Conservation (phyloP, 345 rosid genomes). For the Hypericum perforatum region DNA sequence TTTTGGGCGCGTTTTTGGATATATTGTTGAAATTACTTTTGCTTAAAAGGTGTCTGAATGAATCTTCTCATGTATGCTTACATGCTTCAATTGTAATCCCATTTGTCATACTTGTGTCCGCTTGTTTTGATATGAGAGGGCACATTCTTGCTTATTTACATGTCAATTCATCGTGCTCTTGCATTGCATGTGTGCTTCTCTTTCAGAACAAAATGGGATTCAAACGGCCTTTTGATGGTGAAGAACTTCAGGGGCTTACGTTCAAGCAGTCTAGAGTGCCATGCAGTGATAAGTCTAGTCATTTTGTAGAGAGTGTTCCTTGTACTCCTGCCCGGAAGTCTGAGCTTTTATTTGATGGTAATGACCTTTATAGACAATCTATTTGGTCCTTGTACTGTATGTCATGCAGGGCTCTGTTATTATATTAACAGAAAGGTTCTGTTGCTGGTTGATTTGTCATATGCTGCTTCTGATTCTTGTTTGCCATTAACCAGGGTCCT, state of each 20-base stretch:
- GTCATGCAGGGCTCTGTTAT: no score
- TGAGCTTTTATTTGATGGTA: not conserved
- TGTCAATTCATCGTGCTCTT: not conserved
- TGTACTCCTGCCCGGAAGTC: not conserved
- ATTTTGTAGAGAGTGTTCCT: not conserved
- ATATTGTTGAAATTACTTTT: no score
- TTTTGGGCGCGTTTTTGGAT: no score
- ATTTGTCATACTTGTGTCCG: no score
- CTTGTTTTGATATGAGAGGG: no score
- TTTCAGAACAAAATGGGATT: slow-evolving; percentile 1
- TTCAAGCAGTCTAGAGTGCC: not conserved
- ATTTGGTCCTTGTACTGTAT: no score
- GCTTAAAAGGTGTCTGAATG: no score
- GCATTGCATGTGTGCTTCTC: not conserved
- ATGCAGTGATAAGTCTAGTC: not conserved
- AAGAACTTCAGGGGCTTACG: not conserved
- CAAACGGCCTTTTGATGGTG: slow-evolving; percentile 1
- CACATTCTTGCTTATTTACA: no score
- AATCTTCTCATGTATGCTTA: no score
- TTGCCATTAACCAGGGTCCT: slow-evolving; percentile 14
- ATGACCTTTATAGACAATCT: not conserved
- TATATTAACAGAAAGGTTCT: no score
- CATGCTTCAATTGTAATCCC: no score
- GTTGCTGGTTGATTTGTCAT: not conserved
- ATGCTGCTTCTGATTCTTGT: not conserved